These are phyloP conservation scores for Carex parvula DNA, from an alignment of 176 grass and related monocot species.

Conservation along the genomic window DNA sequence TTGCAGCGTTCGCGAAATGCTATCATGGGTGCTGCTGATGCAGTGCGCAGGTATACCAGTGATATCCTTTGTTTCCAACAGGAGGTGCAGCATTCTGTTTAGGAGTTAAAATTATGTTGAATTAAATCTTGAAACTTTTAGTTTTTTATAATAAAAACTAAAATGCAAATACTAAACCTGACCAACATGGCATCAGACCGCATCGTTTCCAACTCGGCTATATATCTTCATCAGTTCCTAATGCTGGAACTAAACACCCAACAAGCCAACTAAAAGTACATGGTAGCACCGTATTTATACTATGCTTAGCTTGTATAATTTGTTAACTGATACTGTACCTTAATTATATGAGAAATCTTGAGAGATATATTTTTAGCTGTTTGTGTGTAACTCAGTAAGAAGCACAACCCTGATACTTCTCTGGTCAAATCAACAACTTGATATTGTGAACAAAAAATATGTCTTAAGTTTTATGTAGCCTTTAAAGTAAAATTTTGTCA, in stretches of 20 bases:
- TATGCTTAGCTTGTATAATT: neutral
- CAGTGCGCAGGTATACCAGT: slow-evolving; percentile 39
- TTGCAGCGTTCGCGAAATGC: slow-evolving; percentile 87
- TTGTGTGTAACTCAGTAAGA: neutral
- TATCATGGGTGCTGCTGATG: slow-evolving; percentile 86
- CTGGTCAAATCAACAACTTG: neutral
- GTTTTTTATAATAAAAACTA: slow-evolving; percentile 3
- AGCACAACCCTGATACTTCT: neutral
- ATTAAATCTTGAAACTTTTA: neutral
- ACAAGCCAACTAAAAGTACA: neutral
- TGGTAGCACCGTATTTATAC: neutral
- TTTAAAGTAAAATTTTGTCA: neutral
- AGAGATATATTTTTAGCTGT: neutral
- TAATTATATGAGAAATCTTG: neutral
- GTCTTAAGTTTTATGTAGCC: neutral
- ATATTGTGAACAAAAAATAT: neutral
- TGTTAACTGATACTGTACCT: neutral
- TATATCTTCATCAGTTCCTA: neutral
- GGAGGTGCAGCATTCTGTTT: neutral
- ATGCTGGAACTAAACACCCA: neutral
- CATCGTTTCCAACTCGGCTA: neutral
- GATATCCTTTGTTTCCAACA: neutral
- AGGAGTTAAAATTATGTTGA: neutral
- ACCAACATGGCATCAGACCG: neutral
- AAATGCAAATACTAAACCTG: neutral